Conservation (phyloP, 345 rosid species). For the Pseudoturritis turrita region DNA sequence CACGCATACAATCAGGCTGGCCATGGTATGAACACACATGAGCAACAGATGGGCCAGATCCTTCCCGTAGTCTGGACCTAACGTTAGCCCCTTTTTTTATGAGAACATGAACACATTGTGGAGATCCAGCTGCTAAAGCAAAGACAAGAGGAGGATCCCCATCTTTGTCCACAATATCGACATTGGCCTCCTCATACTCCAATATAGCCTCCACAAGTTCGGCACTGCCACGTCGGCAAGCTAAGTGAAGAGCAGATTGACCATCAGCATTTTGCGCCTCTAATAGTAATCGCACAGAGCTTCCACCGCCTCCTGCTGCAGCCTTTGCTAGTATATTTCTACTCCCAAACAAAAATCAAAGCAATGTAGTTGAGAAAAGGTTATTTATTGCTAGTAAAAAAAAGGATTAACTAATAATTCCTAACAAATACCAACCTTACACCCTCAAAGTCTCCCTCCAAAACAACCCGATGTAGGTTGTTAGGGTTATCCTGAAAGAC, state of each 20-base stretch:
- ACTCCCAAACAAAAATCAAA: conserved; percentile 20
- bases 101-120: conserved; percentile 88
- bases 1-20: conserved; percentile 98
- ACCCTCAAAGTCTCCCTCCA: conserved; percentile 71
- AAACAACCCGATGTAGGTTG: conserved; percentile 66
- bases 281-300: conserved; percentile 50
- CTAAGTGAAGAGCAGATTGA: conserved; percentile 93
- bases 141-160: conserved; percentile 98
- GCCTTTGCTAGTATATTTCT: conserved; percentile 79
- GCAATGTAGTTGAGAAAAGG: conserved; percentile 8
- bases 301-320: conserved; percentile 50
- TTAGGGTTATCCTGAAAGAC: conserved; percentile 50
- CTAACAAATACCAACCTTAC: conserved; percentile 64
- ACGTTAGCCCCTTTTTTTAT: conserved; percentile 82
- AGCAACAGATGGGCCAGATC: conserved; percentile 89
- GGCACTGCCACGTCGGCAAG: conserved; percentile 93
- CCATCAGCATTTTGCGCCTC: conserved; percentile 91
- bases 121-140: conserved; percentile 98
- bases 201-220: conserved; percentile 78
- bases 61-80: conserved; percentile 80
- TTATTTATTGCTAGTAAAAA: conserved; percentile 12
- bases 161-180: conserved; percentile 88
- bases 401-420: conserved; percentile 2
- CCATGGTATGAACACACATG: conserved; percentile 99
- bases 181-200: conserved; percentile 61